These are phyloP conservation scores for Ambrosiella xylebori DNA, from an alignment of 2,329 filamentous ascomycete species.

Conservation along the genomic window DNA sequence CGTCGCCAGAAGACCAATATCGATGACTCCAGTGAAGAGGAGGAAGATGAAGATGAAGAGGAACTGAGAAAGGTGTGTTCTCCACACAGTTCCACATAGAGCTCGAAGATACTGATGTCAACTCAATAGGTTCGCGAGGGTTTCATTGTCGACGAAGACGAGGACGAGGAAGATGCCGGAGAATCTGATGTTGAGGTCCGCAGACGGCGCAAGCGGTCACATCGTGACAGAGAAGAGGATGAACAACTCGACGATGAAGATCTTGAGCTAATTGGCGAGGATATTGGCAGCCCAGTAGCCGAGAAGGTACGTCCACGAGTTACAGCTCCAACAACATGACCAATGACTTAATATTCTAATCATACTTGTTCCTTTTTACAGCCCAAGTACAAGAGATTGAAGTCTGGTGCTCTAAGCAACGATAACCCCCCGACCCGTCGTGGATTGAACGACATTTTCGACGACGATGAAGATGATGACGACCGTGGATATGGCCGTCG, in stretches of 20 bases:
- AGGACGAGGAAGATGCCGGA: conserved; percentile 56
- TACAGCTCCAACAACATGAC: background rate
- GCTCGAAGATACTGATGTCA: background rate
- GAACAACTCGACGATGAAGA: conserved; percentile 92
- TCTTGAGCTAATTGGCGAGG: conserved; percentile 81
- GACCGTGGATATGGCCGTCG: conserved; percentile 37
- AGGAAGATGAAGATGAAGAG: conserved; percentile 81
- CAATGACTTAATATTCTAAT: background rate
- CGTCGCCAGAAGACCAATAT: background rate
- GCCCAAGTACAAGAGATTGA: conserved; percentile 91
- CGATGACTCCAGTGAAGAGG: conserved; percentile 77
- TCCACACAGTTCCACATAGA: too few relatives aligned
- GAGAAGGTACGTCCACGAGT: conserved; percentile 41
- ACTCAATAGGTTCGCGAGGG: conserved; percentile 61
- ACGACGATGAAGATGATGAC: conserved; percentile 55
- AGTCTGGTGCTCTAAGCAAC: conserved; percentile 67
- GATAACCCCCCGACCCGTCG: conserved; percentile 47
- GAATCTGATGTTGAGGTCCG: conserved; percentile 40
- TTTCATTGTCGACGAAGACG: conserved; percentile 89
- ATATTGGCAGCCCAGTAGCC: conserved; percentile 46
- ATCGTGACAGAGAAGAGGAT: conserved; percentile 61
- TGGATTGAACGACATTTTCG: conserved; percentile 83
- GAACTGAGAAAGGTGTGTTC: conserved; percentile 53
- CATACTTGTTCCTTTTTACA: conserved; percentile 21
- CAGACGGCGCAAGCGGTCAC: conserved; percentile 60